phyloP scores from a whole-genome alignment of 2,329 filamentous ascomycete genomes.

The Sordariomycetes sp. region DNA sequence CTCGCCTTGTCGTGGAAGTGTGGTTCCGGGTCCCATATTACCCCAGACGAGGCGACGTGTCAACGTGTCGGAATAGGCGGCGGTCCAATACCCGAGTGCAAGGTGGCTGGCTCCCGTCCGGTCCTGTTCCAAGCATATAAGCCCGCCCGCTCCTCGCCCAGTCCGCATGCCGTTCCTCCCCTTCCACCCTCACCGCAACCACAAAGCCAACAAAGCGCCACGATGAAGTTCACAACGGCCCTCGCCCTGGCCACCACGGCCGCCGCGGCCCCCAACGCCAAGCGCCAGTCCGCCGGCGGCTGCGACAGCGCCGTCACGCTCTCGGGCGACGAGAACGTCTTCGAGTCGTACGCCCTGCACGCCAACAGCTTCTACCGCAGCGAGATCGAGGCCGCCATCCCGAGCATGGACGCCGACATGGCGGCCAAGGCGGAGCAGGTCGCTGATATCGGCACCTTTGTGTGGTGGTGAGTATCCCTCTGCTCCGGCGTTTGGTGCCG shows the following conservation, averaged over 20 bases:
- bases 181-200: background rate
- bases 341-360: conserved; percentile 23
- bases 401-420: conserved; percentile 15
- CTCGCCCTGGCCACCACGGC: conserved; percentile 19
- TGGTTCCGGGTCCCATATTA: conserved; percentile 1
- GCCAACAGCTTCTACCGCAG: conserved; percentile 20
- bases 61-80: background rate
- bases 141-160: background rate
- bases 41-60: background rate
- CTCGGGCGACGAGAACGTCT: conserved; percentile 23
- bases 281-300: conserved; percentile 13
- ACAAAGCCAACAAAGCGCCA: conserved; percentile 6
- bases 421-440: conserved; percentile 17
- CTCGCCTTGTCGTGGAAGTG: background rate
- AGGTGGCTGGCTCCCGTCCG: too few species aligned
- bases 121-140: conserved; percentile 1
- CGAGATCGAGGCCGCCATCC: conserved; percentile 21
- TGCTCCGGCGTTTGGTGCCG: background rate
- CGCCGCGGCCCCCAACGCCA: conserved; percentile 17
- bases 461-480: conserved; percentile 20
- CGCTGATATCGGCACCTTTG: conserved; percentile 23
- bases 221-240: conserved; percentile 22
- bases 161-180: background rate
- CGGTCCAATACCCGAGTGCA: background rate
- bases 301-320: conserved; percentile 22